Conservation (phyloP, 352 stramenopile species). For the Phytophthora melonis region DNA sequence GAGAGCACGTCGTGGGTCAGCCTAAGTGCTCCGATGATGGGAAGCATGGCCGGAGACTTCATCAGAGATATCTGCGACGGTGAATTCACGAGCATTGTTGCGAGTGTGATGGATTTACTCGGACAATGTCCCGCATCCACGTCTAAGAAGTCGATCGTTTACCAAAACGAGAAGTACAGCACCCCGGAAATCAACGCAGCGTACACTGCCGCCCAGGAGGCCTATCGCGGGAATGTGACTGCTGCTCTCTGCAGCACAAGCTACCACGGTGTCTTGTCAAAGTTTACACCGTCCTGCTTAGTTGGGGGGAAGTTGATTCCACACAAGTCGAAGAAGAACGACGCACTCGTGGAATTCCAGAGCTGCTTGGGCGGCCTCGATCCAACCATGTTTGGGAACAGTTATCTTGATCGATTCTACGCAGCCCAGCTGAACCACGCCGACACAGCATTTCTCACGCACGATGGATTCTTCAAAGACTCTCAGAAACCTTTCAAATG, state of each 20-base stretch:
- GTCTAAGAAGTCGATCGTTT: too few relatives aligned
- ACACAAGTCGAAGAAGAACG: conserved; percentile 40
- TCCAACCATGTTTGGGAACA: conserved; percentile 29
- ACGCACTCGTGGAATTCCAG: conserved; percentile 44
- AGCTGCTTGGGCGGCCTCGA: conserved; percentile 42
- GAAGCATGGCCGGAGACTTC: background rate
- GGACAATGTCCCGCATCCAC: too few relatives aligned
- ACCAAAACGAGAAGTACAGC: background rate
- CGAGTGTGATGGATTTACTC: too few relatives aligned
- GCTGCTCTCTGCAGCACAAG: conserved; percentile 42
- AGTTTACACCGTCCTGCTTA: conserved; percentile 15
- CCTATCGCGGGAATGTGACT: conserved; percentile 36
- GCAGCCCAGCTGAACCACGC: conserved; percentile 43
- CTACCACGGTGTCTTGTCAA: conserved; percentile 42
- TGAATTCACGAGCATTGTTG: too few relatives aligned
- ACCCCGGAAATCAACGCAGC: background rate
- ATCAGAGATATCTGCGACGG: too few relatives aligned
- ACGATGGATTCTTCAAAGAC: conserved; percentile 37
- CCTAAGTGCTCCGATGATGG: background rate
- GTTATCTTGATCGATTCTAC: conserved; percentile 39
- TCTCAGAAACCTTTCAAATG: conserved; percentile 46
- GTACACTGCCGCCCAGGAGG: conserved; percentile 17
- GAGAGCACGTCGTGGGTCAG: background rate
- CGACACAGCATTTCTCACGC: conserved; percentile 47
- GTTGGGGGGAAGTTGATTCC: conserved; percentile 25